Base-by-base conservation (phyloP, 2,329 filamentous ascomycete species). In the Aureobasidium sp. region DNA sequence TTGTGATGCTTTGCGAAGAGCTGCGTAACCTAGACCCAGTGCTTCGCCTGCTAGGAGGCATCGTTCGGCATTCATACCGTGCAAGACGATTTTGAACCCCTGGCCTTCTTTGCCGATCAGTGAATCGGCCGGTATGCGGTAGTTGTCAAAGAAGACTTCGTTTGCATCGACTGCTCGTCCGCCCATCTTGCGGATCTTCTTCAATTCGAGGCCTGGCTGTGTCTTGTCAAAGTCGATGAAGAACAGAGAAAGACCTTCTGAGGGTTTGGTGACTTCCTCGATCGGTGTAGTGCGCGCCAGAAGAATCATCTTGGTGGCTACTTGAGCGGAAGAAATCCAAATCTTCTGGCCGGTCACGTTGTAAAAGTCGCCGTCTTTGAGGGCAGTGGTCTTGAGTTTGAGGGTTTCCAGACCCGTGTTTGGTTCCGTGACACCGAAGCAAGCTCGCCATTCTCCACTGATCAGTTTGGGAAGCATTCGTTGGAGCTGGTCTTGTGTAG, bases 91-190 rank as follows among this genome's bases (percentile, higher is more conserved):
- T 68, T 86, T 87, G 79, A 95, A 95, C 0, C 91, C 90, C 62
- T 89, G 81, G 5, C 86, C 85, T 71, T 94, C 88, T 36, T 82
- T 71, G 0, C 90, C 90, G 45, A 95, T 84, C 0, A 93, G 76
- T 0, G 84, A 79, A 44, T 84, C 78, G 0, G 80, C 80, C 0
- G 87, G 84, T 15, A 94, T 83, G 4, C 74, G 72, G 72, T 92
- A 95, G 66, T 87, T 83, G 72, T 94, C 89, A 71, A 95, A 94
- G 73, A 95, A 95, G 1, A 95, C 87, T 70, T 94, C 89, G 67
- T 95, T 95, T 0, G 90, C 89, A 68, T 94, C 90, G 1, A 95
- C 85, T 0, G 89, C 89, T 14, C 89, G 79, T 0, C 89, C 88
- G 9, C 91, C 91, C 89, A 95, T 94, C 73, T 95, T 95, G 73